A percentile compares a stretch with the other conserved stretches of the same genome.
Conservation (phyloP, 169 alveolate species). For the Plasmodium sp. region DNA sequence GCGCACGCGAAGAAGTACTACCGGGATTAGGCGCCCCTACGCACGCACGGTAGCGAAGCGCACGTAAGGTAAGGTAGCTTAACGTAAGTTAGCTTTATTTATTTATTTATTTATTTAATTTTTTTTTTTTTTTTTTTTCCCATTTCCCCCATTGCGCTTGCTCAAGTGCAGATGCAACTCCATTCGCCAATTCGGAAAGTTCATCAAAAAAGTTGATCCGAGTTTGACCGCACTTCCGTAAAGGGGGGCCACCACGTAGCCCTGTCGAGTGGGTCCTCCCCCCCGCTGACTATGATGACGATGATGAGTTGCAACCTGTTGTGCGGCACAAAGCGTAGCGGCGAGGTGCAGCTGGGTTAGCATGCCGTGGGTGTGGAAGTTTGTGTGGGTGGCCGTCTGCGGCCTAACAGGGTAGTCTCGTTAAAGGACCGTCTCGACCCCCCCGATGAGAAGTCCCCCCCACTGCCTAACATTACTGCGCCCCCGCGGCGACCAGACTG, state of each 20-base stretch:
- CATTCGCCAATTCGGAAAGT: background rate
- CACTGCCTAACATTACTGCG: background rate
- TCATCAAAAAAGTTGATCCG: too few relatives aligned
- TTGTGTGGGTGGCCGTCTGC: too few relatives aligned
- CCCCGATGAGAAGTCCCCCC: background rate
- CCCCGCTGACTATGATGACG: background rate
- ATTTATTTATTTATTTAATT: too few relatives aligned
- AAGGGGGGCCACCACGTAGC: background rate
- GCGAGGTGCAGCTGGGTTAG: background rate
- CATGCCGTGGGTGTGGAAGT: too few relatives aligned
- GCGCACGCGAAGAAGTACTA: constrained; percentile 94
- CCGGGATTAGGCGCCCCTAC: constrained; percentile 85
- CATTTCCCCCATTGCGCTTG: background rate
- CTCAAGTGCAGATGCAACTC: background rate
- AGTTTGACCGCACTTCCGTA: background rate
- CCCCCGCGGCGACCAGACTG: background rate
- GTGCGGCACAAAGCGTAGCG: background rate
- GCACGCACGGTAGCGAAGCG: background rate
- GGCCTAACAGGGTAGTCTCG: background rate
- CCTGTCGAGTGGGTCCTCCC: background rate
- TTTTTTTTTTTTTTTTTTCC: background rate
- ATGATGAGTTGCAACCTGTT: background rate
- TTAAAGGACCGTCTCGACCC: background rate
- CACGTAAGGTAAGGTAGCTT: too few relatives aligned
- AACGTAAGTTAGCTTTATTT: too few relatives aligned